These are phyloP conservation scores for Cucumis melo DNA, from an alignment of 306 rosid genomes.

Conservation along the genomic window DNA sequence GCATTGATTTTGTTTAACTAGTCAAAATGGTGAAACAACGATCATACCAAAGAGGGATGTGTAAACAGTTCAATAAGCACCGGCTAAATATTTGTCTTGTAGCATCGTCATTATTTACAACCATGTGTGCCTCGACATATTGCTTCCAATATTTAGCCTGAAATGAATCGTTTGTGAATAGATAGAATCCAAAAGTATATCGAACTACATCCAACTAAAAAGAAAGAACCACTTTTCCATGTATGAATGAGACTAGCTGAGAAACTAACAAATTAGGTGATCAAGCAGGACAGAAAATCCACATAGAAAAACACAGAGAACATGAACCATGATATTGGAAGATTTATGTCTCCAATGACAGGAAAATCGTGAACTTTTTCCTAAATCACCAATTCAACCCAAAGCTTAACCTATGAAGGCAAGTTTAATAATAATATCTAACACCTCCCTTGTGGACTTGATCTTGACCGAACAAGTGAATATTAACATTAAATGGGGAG, in stretches of 20 bases:
- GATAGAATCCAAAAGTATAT: background rate
- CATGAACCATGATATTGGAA: background rate
- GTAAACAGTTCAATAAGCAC: conserved; percentile 74
- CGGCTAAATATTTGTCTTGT: conserved; percentile 85
- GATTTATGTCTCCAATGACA: background rate
- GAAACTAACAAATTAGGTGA: background rate
- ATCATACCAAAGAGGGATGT: conserved; percentile 85
- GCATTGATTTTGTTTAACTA: background rate
- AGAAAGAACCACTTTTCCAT: background rate
- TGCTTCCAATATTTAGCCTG: conserved; percentile 98
- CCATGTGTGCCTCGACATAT: conserved; percentile 88
- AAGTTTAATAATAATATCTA: too few relatives aligned
- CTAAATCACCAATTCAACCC: too few relatives aligned
- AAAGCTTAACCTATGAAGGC: too few relatives aligned
- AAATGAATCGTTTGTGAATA: conserved; percentile 3
- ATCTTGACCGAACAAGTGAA: too few relatives aligned
- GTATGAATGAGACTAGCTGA: background rate
- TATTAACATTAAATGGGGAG: too few relatives aligned
- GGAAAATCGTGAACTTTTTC: background rate
- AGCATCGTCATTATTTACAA: conserved; percentile 83
- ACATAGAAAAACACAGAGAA: background rate
- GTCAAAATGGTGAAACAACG: conserved; percentile 1
- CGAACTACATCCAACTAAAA: background rate
- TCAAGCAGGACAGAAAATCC: background rate
- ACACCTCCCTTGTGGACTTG: too few relatives aligned